These are phyloP conservation scores for Candida krabiensis DNA, from an alignment of 805 yeast genomes.

Conservation along the genomic window DNA sequence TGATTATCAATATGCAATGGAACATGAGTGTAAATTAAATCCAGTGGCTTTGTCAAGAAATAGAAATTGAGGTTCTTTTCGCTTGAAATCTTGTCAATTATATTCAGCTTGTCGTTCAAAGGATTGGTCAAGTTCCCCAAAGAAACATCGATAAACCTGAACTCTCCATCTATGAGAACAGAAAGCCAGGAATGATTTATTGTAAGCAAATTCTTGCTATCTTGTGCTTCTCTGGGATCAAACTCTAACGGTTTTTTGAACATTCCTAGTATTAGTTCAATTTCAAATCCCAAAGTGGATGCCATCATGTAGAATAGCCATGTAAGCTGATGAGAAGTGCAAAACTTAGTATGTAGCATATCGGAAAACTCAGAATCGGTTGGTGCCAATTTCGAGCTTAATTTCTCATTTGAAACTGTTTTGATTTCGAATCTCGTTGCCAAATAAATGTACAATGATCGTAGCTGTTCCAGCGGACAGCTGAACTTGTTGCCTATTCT, in stretches of 20 bases:
- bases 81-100: constrained; percentile 27
- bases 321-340: constrained; percentile 62
- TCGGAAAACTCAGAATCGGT: constrained; percentile 24
- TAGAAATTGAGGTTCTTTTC: constrained; percentile 45
- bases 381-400: constrained; percentile 33
- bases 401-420: constrained; percentile 34
- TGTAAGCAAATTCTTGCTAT: constrained; percentile 47
- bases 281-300: constrained; percentile 64
- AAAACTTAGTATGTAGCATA: constrained; percentile 26
- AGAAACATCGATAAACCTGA: constrained; percentile 75
- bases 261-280: constrained; percentile 80
- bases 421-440: constrained; percentile 55
- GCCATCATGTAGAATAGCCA: constrained; percentile 75
- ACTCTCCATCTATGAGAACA: constrained; percentile 69
- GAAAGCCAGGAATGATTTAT: constrained; percentile 90
- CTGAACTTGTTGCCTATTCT: constrained; percentile 53
- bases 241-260: constrained; percentile 73
- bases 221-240: constrained; percentile 28
- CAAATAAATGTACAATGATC: constrained; percentile 65
- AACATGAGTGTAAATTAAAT: constrained; percentile 79
- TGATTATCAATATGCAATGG: constrained; percentile 80
- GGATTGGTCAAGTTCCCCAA: constrained; percentile 62
- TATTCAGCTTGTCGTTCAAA: constrained; percentile 41
- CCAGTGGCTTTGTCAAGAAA: constrained; percentile 75
- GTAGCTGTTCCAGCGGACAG: constrained; percentile 55